Evolutionary conservation across 2,329 filamentous ascomycete species (phyloP).

Genomic region (Alternaria panax): DNA sequence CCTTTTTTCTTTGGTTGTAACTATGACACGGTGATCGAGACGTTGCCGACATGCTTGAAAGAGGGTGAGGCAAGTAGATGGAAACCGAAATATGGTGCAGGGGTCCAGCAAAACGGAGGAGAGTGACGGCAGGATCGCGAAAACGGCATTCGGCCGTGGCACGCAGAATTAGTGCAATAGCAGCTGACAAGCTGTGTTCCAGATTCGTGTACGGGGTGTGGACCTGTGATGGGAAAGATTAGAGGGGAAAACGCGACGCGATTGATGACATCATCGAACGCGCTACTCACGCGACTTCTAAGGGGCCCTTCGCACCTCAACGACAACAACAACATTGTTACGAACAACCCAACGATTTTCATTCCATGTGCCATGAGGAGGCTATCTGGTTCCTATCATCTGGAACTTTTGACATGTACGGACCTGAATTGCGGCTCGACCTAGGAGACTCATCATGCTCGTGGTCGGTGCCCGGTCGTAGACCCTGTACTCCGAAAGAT

Average conservation of each 20-base stretch:
- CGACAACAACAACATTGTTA: background rate
- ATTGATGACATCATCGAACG: background rate
- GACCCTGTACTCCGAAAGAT: background rate
- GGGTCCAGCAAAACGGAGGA: conserved; percentile 19
- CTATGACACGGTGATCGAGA: conserved; percentile 51
- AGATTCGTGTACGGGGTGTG: background rate
- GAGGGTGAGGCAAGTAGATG: conserved; percentile 44
- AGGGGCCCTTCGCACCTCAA: background rate
- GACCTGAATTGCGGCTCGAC: background rate
- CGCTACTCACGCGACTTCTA: background rate
- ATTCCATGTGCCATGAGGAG: background rate
- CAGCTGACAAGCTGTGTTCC: background rate
- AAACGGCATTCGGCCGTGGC: background rate
- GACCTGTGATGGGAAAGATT: background rate
- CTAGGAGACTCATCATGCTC: background rate
- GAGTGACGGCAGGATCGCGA: background rate
- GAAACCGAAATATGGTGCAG: conserved; percentile 43
- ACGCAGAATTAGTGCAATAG: background rate
- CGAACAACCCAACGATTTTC: background rate
- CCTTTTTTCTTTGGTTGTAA: conserved; percentile 59
- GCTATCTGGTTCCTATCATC: background rate
- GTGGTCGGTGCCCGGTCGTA: background rate
- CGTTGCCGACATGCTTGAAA: conserved; percentile 48
- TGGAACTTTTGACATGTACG: background rate
- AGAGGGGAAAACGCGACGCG: background rate